A percentile compares a stretch with the other conserved stretches of the same genome.
Evolutionary conservation across 495 filamentous ascomycete species (phyloP).

Genomic region (Patellaria atrata): DNA sequence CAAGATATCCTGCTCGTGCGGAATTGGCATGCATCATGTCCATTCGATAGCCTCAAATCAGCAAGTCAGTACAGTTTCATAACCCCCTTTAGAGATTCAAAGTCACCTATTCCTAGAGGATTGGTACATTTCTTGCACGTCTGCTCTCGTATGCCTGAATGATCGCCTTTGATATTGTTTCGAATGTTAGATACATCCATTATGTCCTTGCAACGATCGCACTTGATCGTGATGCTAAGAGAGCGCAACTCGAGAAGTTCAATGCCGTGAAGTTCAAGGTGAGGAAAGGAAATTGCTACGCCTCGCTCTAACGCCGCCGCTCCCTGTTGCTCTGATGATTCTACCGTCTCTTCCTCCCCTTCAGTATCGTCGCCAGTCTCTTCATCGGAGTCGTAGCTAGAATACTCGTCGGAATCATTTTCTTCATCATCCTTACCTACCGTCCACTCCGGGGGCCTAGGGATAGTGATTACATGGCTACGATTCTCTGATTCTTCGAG

Average conservation of each 20-base stretch:
- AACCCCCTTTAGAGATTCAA: not conserved
- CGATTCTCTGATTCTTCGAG: conserved; percentile 29
- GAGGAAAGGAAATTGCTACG: conserved; percentile 69
- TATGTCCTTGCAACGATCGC: conserved; percentile 66
- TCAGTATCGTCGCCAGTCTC: conserved; percentile 27
- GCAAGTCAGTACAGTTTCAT: conserved; percentile 1
- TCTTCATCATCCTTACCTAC: conserved; percentile 13
- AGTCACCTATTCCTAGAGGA: conserved; percentile 42
- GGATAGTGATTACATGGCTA: conserved; percentile 59
- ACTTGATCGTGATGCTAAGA: conserved; percentile 64
- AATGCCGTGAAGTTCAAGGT: conserved; percentile 64
- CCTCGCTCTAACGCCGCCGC: conserved; percentile 40
- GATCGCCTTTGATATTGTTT: conserved; percentile 27
- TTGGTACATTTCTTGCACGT: conserved; percentile 70
- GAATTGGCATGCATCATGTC: conserved; percentile 68
- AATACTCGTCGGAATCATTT: conserved; percentile 10
- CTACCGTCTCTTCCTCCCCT: conserved; percentile 30
- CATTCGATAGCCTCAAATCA: conserved; percentile 48
- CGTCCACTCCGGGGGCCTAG: conserved; percentile 72
- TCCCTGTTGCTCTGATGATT: conserved; percentile 19
- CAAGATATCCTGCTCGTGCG: conserved; percentile 67
- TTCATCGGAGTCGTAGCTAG: conserved; percentile 20
- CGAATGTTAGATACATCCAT: conserved; percentile 58
- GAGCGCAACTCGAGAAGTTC: conserved; percentile 61
- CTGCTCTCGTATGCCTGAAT: conserved; percentile 22